Base-by-base conservation (phyloP, 164 flowering plant genomes). In the Houttuynia cordata region DNA sequence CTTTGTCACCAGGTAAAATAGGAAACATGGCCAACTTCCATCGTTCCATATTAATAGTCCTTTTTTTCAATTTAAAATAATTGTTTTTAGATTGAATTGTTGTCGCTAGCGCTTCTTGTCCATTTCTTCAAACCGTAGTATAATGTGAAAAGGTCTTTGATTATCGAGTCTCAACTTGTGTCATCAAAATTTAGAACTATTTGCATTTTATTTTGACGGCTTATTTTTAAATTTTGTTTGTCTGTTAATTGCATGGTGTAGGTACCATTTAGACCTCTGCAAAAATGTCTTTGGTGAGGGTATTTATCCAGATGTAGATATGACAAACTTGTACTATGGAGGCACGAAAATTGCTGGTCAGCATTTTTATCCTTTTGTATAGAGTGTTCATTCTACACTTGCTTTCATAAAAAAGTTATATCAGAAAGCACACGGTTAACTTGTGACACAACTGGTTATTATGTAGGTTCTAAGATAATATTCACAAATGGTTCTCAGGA, bases 401-500 rank as follows among this genome's bases (percentile, higher is more conserved):
- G 49, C 12, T 7, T 1, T 14, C 49, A 10, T 45, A 14, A 42
- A 42, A 8, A 42, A 42, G 10, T 8, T 8, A 14, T 42, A 42
- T 30, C 37, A 6, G 37, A 30, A 30, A 30, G 37, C 6, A 30
- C 37, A 30, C 37, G 6, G 37, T 30, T 30, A 30, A 30, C 37
- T 30, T 30, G 37, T 30, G 37, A 2, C 37, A 42, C 49, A 10
- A 10, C 9, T 45, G 17, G 17, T 12, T 17, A 45, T 45, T 42
- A 58, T 59, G 61, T 89, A 93, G 99, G 90, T 53, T 81, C 97
- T 55, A 90, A 83, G 76, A 93, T 93, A 57, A 68, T 90, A 19
- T 93, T 90, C 72, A 73, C 96, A 62, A 93, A 90, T 76, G 99
- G 99, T 68, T 93, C 99, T 25, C 99, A 93, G 72, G 97, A 93